Base-by-base conservation (phyloP, 148 eudicot species). In the Talinum fruticosum region DNA sequence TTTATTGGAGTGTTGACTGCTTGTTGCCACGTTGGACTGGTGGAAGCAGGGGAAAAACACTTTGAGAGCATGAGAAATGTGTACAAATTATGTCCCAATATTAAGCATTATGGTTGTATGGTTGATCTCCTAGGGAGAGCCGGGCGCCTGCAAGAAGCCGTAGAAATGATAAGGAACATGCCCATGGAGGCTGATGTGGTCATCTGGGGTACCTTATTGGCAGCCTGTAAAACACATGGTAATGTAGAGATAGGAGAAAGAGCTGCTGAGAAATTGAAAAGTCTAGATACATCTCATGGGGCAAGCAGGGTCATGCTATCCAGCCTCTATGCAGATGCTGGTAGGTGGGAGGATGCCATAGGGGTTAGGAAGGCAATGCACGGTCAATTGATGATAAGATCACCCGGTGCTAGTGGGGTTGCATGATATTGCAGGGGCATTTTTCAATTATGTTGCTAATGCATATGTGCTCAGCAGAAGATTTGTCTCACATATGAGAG, bases 41-140 rank as follows among this genome's bases (percentile, higher is more conserved):
- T 93, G 67, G 92, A 91, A 76, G 85, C 61, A 74, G 98, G 92
- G 67, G 82, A 90, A 66, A 59, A 66, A 34, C 84, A 87, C 78
- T 93, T 93, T 38, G 76, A 83, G 76, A 87, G 86, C 80, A 93
- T 93, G 92, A 84, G 82, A 70, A 81, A 61, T 6, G 35, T 80
- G 54, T 85, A 90, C 51, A 79, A 83, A 19, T 74, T 93, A 64
- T 84, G 86, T 32, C 97, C 97, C 33, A 91, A 83, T 73, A 87
- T 91, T 34, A 91, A 93, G 83, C 98, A 93, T 62, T 93, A 86
- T 73, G 98, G 98, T 7, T 93, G 98, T 83, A 91, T 91, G 92
- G 88, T 93, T 72, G 98, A 93, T 75, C 89, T 93, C 74, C 86
- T 91, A 28, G 91, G 94, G 14, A 84, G 96, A 85, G 92, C 92